Conservation (phyloP, 106 monocot genomes). For the Dendrobium nobile region DNA sequence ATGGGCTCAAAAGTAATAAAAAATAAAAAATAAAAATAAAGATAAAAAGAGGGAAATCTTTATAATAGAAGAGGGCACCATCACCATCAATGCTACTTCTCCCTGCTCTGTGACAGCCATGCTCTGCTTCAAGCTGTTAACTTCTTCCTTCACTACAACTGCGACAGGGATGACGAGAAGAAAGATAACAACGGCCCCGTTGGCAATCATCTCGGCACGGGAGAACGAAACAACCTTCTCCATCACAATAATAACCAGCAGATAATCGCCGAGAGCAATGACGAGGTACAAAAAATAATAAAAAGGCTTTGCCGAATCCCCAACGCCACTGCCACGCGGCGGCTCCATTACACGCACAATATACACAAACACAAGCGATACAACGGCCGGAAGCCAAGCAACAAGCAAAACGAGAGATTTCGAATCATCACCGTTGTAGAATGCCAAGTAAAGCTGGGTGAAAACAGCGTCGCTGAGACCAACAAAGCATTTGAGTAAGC, state of each 20-base stretch:
- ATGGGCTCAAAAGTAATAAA: no score
- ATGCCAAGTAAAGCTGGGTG: conserved; percentile 39
- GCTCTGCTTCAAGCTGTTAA: conserved; percentile 5
- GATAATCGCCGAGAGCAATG: no score
- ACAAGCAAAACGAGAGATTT: conserved; percentile 25
- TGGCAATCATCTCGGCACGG: conserved; percentile 1
- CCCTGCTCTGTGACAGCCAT: background rate
- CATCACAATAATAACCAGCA: conserved; percentile 22
- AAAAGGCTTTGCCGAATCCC: background rate
- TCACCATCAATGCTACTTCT: background rate
- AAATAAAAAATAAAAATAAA: no score
- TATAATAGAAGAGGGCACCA: background rate
- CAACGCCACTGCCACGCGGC: no score
- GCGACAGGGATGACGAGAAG: conserved; percentile 16
- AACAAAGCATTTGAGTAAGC: conserved; percentile 50
- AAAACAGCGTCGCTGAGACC: conserved; percentile 52
- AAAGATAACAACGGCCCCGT: conserved; percentile 13
- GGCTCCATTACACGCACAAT: conserved; percentile 14
- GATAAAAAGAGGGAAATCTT: no score
- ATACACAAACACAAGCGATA: conserved; percentile 20
- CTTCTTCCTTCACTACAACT: conserved; percentile 13
- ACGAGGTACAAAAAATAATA: conserved; percentile 22
- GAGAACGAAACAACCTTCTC: conserved; percentile 9
- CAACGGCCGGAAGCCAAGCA: conserved; percentile 34
- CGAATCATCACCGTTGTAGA: conserved; percentile 19